A percentile compares a stretch with the other conserved stretches of the same genome.
Conservation (phyloP, 352 stramenopile genomes). For the Pythium guiyangense region DNA sequence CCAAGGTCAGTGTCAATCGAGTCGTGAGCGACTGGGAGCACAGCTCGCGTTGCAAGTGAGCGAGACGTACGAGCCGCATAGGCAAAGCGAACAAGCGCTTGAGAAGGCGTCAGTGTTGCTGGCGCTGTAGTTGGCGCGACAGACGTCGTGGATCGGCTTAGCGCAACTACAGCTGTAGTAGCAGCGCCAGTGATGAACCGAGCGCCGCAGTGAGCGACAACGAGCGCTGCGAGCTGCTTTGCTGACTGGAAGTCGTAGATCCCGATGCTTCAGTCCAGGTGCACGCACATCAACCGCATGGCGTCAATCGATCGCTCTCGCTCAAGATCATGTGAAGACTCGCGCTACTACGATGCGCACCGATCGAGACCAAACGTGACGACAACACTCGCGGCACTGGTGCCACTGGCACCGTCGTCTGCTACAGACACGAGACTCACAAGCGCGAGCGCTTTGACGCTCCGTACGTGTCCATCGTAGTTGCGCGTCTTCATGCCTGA, state of each 20-base stretch:
- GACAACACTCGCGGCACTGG: slow-evolving; percentile 12
- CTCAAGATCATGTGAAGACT: not conserved
- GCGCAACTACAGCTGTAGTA: not conserved
- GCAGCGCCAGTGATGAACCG: slow-evolving; percentile 29
- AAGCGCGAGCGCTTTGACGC: slow-evolving; percentile 19
- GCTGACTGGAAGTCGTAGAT: slow-evolving; percentile 41
- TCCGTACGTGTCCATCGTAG: slow-evolving; percentile 28
- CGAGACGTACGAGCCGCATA: slow-evolving; percentile 33
- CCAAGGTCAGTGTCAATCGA: not conserved
- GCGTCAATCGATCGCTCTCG: not conserved
- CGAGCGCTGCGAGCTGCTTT: slow-evolving; percentile 21
- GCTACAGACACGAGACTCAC: not conserved
- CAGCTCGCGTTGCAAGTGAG: slow-evolving; percentile 21
- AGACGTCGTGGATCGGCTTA: not conserved
- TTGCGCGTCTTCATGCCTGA: slow-evolving; percentile 47
- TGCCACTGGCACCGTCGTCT: not conserved
- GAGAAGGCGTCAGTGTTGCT: not conserved
- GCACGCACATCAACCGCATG: not conserved
- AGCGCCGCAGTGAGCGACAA: slow-evolving; percentile 17
- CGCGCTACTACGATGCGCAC: slow-evolving; percentile 13
- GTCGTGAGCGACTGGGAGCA: not conserved
- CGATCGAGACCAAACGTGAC: slow-evolving; percentile 49
- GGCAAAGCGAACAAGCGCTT: slow-evolving; percentile 20
- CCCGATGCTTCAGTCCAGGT: slow-evolving; percentile 23
- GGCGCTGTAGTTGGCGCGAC: not conserved